Percentiles rank a stretch among this genome's conserved stretches.
Conservation (phyloP, 176 grass and related monocot genomes). For the Tuctoria greenei region DNA sequence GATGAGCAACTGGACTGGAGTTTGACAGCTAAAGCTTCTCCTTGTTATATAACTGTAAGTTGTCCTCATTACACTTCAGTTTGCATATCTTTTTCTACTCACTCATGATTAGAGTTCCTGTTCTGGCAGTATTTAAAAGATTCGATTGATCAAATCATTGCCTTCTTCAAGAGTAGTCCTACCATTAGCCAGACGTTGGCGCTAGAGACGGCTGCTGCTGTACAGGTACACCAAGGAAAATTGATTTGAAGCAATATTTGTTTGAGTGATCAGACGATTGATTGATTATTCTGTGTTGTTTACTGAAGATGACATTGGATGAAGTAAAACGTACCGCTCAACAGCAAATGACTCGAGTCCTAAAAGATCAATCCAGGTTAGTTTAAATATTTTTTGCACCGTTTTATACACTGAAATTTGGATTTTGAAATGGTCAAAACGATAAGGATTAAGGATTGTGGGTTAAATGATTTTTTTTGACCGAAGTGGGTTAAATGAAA, state of each 20-base stretch:
- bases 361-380: slow-evolving; percentile 90
- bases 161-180: slow-evolving; percentile 92
- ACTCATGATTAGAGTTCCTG: slow-evolving; percentile 30
- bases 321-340: slow-evolving; percentile 92
- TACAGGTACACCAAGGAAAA: slow-evolving; percentile 63
- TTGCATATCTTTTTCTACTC: slow-evolving; percentile 17
- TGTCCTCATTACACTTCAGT: slow-evolving; percentile 25
- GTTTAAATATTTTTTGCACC: neutral
- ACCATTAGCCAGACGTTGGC: slow-evolving; percentile 84
- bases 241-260: slow-evolving; percentile 28
- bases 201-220: slow-evolving; percentile 86
- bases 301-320: slow-evolving; percentile 87
- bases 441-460: neutral
- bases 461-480: too few species aligned
- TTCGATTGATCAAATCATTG: slow-evolving; percentile 77
- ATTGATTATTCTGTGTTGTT: slow-evolving; percentile 30
- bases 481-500: neutral
- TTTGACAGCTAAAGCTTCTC: slow-evolving; percentile 90
- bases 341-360: slow-evolving; percentile 76
- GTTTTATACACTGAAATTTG: slow-evolving; percentile 2
- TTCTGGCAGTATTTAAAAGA: slow-evolving; percentile 81
- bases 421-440: slow-evolving; percentile 2
- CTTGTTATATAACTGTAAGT: slow-evolving; percentile 96
- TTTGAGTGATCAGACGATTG: slow-evolving; percentile 31
- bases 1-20: slow-evolving; percentile 89